Conservation (phyloP, 331 rosid genomes). For the Phaseolus coccineus region DNA sequence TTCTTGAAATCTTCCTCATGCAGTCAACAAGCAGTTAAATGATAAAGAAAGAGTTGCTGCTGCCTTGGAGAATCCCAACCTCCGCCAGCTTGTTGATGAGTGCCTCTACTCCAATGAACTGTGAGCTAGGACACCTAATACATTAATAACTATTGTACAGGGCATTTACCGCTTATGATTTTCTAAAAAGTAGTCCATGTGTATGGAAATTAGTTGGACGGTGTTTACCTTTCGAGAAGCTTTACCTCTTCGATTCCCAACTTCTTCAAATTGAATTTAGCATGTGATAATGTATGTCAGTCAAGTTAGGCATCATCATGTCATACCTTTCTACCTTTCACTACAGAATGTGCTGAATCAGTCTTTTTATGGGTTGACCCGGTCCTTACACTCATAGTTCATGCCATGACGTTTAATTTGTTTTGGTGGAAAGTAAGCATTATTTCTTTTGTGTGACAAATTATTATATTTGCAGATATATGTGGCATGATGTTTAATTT, state of each 20-base stretch:
- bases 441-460: background rate
- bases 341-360: constrained; percentile 12
- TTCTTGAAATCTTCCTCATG: constrained; percentile 35
- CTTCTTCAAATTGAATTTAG: constrained; percentile 20
- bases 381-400: background rate
- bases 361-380: background rate
- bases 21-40: constrained; percentile 97
- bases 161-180: constrained; percentile 34
- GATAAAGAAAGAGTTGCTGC: constrained; percentile 98
- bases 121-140: constrained; percentile 50
- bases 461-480: background rate
- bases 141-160: constrained; percentile 47
- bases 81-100: constrained; percentile 96
- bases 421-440: background rate
- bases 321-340: constrained; percentile 22
- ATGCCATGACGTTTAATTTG: background rate
- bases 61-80: constrained; percentile 95
- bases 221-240: constrained; percentile 10
- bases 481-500: background rate
- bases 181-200: constrained; percentile 41
- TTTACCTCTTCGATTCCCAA: constrained; percentile 14
- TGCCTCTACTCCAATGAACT: constrained; percentile 89
- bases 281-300: constrained; percentile 35
- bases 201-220: constrained; percentile 25
- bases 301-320: constrained; percentile 12